A percentile compares a stretch with the other conserved stretches of the same genome.
phyloP scores from a whole-genome alignment of 306 rosid genomes.

The Dicorynia guianensis region DNA sequence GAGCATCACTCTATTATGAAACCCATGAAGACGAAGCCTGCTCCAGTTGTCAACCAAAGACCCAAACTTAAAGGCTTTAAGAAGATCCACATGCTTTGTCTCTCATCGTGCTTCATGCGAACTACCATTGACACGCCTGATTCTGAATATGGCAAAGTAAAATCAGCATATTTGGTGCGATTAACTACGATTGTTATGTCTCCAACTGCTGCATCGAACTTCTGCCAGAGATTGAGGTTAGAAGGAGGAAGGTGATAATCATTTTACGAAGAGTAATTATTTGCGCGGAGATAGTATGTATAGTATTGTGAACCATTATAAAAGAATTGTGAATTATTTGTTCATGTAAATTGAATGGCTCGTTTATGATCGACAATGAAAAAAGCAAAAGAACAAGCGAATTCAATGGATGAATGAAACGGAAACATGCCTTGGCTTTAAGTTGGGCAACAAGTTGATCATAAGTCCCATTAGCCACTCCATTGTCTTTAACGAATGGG shows the following conservation, averaged over 20 bases:
- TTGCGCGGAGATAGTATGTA: no score
- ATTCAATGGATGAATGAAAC: not conserved
- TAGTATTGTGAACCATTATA: no score
- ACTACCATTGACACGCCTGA: slow-evolving; percentile 50
- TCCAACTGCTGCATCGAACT: slow-evolving; percentile 49
- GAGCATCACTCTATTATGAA: no score
- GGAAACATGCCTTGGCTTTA: slow-evolving; percentile 22
- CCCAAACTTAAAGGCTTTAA: slow-evolving; percentile 49
- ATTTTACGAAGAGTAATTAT: no score
- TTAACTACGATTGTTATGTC: slow-evolving; percentile 46
- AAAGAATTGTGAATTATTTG: no score
- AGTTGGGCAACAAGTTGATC: slow-evolving; percentile 34
- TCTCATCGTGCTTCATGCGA: slow-evolving; percentile 32
- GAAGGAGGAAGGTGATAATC: no score
- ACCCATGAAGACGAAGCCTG: slow-evolving; percentile 42
- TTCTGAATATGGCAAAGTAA: slow-evolving; percentile 48
- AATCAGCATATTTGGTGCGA: slow-evolving; percentile 45
- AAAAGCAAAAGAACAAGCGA: not conserved
- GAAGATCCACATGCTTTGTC: slow-evolving; percentile 51
- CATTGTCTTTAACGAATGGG: not conserved
- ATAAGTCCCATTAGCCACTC: not conserved
- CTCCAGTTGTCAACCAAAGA: slow-evolving; percentile 46
- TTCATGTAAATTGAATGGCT: no score
- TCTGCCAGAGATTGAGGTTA: slow-evolving; percentile 24
- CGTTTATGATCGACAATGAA: no score